Evolutionary conservation across 129 eudicot species (phyloP), one percentile per base, ranked within the genome.

Genomic region (Tagetes patula): DNA sequence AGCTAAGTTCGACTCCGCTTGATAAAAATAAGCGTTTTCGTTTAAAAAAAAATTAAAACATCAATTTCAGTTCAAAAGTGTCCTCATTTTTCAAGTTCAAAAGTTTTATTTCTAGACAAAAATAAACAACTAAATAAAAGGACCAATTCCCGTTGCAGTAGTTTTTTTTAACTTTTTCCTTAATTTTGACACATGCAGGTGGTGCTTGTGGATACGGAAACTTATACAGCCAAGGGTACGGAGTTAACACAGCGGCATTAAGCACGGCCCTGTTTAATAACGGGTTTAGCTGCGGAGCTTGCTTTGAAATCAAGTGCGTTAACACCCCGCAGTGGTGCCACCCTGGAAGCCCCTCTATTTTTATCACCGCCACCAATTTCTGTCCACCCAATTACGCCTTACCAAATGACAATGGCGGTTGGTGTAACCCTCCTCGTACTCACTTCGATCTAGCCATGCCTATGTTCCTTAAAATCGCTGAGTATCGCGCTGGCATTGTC

Each of bases 381-480:
- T 91, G 97, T 70, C 97, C 97, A 0, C 95, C 96, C 0, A 91
- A 91, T 72, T 88, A 32, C 71, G 97, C 96, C 1, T 77, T 50
- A 30, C 85, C 97, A 2, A 88, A 61, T 60, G 96, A 91, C 86
- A 85, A 88, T 53, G 97, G 97, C 1, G 97, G 97, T 1, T 91
- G 97, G 96, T 88, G 96, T 71, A 91, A 91, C 86, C 97, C 96
- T 40, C 97, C 96, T 45, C 86, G 96, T 27, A 74, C 92, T 0
- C 97, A 91, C 54, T 91, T 91, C 62, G 97, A 91, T 71, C 96
- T 91, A 30, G 90, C 97, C 10, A 88, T 88, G 97, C 96, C 97
- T 6, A 86, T 91, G 97, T 91, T 91, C 69, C 97, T 88, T 71
- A 84, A 81, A 79, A 81, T 91, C 58, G 97, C 97, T 0, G 75